These are phyloP conservation scores for Venturia aucupariae DNA, from an alignment of 2,329 filamentous ascomycete genomes.

Conservation along the genomic window DNA sequence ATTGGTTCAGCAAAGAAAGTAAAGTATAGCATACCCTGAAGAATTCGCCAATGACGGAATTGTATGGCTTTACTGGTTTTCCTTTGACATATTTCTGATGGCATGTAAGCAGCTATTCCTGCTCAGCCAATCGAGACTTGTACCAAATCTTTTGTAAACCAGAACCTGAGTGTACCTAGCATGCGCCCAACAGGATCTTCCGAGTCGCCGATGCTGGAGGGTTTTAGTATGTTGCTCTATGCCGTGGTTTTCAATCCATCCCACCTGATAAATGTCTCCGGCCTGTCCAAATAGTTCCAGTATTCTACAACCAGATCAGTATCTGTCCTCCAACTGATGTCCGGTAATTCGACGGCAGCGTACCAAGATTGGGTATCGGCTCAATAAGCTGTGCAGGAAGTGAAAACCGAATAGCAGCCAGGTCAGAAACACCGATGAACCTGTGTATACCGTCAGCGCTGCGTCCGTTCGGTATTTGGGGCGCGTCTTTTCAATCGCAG, in stretches of 20 bases:
- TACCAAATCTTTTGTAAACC: conserved; percentile 94
- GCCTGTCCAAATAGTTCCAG: conserved; percentile 95
- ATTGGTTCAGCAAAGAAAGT: conserved; percentile 12
- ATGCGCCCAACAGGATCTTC: conserved; percentile 88
- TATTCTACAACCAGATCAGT: conserved; percentile 54
- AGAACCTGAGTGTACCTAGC: conserved; percentile 89
- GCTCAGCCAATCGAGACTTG: conserved; percentile 14
- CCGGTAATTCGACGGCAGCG: conserved; percentile 17
- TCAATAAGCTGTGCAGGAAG: conserved; percentile 91
- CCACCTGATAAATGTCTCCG: conserved; percentile 72
- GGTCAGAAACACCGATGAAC: conserved; percentile 92
- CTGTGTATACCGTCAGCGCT: conserved; percentile 35
- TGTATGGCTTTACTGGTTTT: conserved; percentile 98
- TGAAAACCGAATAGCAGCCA: conserved; percentile 91
- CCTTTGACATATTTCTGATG: conserved; percentile 89
- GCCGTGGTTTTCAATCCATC: conserved; percentile 16
- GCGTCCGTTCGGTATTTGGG: neutral
- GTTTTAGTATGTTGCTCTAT: conserved; percentile 28
- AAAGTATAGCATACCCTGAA: conserved; percentile 62
- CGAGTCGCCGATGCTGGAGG: conserved; percentile 65
- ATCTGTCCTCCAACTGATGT: neutral
- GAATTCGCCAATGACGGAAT: conserved; percentile 93
- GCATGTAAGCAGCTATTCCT: conserved; percentile 17
- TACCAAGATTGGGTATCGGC: conserved; percentile 82
- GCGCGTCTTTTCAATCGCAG: neutral